Evolutionary conservation across 805 yeast genomes (phyloP).

Genomic region (Scheffersomyces coipomensis): DNA sequence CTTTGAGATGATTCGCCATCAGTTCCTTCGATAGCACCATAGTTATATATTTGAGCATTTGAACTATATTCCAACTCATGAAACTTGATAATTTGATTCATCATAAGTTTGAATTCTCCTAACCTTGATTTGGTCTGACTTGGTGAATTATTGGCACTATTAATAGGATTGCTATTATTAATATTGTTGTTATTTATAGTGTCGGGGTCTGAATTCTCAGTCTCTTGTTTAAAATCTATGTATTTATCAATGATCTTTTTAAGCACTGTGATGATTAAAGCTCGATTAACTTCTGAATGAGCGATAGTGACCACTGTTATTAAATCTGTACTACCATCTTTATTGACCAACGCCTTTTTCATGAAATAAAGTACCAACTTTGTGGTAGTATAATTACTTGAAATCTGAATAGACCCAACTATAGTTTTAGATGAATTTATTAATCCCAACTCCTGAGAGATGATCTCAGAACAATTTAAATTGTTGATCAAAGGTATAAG

Average conservation of each 20-base stretch:
- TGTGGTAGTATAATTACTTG: constrained; percentile 21
- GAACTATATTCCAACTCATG: constrained; percentile 49
- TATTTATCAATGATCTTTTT: constrained; percentile 53
- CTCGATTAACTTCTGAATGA: constrained; percentile 41
- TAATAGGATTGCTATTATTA: background rate
- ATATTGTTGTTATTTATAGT: background rate
- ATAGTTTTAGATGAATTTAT: constrained; percentile 49
- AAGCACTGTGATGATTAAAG: constrained; percentile 45
- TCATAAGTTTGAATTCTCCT: constrained; percentile 54
- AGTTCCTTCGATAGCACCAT: constrained; percentile 27
- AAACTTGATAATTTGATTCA: constrained; percentile 54
- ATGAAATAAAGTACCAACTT: constrained; percentile 44
- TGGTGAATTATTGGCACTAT: background rate
- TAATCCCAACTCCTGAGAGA: constrained; percentile 53
- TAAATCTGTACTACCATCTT: constrained; percentile 46
- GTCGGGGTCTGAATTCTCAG: constrained; percentile 12
- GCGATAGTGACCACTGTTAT: constrained; percentile 52
- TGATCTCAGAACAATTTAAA: constrained; percentile 51
- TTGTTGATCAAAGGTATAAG: constrained; percentile 40
- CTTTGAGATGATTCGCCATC: constrained; percentile 12
- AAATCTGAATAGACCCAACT: constrained; percentile 35
- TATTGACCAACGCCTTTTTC: constrained; percentile 41
- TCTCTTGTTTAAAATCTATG: constrained; percentile 35
- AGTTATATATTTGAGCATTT: constrained; percentile 29
- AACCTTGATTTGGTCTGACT: constrained; percentile 20